Conservation (phyloP, 768 basidiomycete genomes). For the Fomitopsis serialis region DNA sequence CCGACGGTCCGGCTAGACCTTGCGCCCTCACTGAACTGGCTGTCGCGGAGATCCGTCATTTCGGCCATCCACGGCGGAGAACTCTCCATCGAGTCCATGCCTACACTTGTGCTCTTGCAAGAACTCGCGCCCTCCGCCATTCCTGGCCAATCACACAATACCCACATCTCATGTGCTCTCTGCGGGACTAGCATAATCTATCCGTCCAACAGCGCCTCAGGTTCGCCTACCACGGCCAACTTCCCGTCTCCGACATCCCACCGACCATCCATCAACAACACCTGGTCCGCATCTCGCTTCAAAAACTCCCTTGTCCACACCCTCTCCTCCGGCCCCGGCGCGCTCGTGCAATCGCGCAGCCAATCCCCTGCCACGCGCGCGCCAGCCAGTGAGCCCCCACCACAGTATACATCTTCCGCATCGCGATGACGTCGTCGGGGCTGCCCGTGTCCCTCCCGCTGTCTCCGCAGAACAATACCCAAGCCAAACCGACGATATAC, state of each 20-base stretch:
- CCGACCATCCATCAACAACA: constrained; percentile 23
- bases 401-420: constrained; percentile 66
- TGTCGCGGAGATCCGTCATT: constrained; percentile 80
- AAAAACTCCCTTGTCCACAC: constrained; percentile 43
- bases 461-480: constrained; percentile 15
- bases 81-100: constrained; percentile 82
- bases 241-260: constrained; percentile 27
- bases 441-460: constrained; percentile 20
- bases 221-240: constrained; percentile 16
- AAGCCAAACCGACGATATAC: constrained; percentile 47
- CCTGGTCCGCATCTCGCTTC: constrained; percentile 57
- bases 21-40: constrained; percentile 92
- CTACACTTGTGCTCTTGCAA: constrained; percentile 54
- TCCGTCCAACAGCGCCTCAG: constrained; percentile 5
- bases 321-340: constrained; percentile 13
- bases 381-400: constrained; percentile 19
- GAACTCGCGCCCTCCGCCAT: constrained; percentile 41
- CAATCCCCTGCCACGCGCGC: constrained; percentile 29
- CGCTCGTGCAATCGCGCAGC: constrained; percentile 1
- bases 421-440: constrained; percentile 31
- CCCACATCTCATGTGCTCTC: constrained; percentile 70
- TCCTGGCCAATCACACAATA: constrained; percentile 38
- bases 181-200: constrained; percentile 63
- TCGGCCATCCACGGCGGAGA: constrained; percentile 85
- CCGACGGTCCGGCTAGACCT: constrained; percentile 88